A percentile compares a stretch with the other conserved stretches of the same genome.
These are phyloP conservation scores for Hysterium pulicare DNA, from an alignment of 2,329 filamentous ascomycete genomes.

Conservation along the genomic window DNA sequence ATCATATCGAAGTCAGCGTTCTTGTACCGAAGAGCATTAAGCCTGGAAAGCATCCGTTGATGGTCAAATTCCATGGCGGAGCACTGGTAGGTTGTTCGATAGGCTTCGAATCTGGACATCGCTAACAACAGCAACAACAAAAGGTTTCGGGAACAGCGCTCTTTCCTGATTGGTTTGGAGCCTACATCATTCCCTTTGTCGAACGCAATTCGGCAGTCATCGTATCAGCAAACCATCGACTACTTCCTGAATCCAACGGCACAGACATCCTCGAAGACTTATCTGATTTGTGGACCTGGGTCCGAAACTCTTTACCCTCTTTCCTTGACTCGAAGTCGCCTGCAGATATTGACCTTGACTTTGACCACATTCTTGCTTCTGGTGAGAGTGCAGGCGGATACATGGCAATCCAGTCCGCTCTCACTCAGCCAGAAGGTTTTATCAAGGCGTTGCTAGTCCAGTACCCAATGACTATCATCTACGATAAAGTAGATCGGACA, in stretches of 20 bases:
- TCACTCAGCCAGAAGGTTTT: constrained; percentile 15
- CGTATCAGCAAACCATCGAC: constrained; percentile 49
- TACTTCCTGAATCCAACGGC: constrained; percentile 49
- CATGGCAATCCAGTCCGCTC: constrained; percentile 31
- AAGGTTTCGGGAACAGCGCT: constrained; percentile 26
- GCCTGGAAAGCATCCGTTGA: constrained; percentile 36
- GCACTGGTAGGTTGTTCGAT: constrained; percentile 33
- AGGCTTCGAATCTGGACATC: constrained; percentile 3
- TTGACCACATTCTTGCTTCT: constrained; percentile 23
- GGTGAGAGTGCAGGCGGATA: constrained; percentile 41
- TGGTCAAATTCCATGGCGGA: constrained; percentile 46
- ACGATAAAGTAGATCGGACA: constrained; percentile 2
- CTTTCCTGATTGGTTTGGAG: constrained; percentile 27
- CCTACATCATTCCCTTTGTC: constrained; percentile 38
- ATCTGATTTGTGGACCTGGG: constrained; percentile 49
- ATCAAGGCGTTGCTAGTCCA: constrained; percentile 24
- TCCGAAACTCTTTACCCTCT: constrained; percentile 18
- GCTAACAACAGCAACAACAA: neutral
- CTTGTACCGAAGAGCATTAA: constrained; percentile 38
- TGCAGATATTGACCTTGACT: constrained; percentile 16
- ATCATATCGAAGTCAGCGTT: constrained; percentile 37
- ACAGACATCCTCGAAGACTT: constrained; percentile 49
- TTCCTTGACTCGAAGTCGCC: constrained; percentile 15
- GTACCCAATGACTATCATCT: constrained; percentile 29
- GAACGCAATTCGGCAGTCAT: constrained; percentile 43